Base-by-base conservation (phyloP, 345 rosid genomes). In the Brassica cretica region DNA sequence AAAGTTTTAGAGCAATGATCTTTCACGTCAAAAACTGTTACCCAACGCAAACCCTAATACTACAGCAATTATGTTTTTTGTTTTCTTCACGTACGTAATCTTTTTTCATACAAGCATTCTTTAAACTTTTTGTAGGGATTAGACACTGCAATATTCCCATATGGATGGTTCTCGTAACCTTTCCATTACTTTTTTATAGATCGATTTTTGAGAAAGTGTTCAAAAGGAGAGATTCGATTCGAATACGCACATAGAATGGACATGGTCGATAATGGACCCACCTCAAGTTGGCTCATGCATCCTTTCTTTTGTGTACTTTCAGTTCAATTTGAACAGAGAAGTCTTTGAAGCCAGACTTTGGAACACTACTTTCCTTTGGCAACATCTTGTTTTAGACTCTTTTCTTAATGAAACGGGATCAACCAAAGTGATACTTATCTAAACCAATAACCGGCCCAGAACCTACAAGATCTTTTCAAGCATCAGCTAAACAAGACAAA, bases 231-330 rank as follows among this genome's bases (percentile, higher is more conserved):
- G 73, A 75, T 75, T 75, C 68, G 82, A 70, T 74, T 75, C 76
- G 49, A 70, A 15, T 32, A 30, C 68, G 32, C 83, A 80, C 83
- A 58, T 49, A 66, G 61, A 66, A 80, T 32, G 83, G 83, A 71
- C 76, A 33, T 33, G 80, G 49, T 71, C 49, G 19, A 75, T 12
- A 66, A 59, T 71, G 73, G 83, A 11, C 77, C 83, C 80, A 80
- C 83, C 44, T 14, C 79, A 75, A 75, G 46, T 53, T 53, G 24
- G 24, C 10, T 16, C 60, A 53, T 51, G 16, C 58, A 5, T 53
- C 21, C 19, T 21, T 71, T 67, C 18, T 56, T 8, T 3, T 51
- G 58, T 33, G 37, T 24, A 77, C 66, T 64, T 51, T 68, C 71
- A 53, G 49, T 53, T 68, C 78, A 62, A 11, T 53, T 11, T 37